These are phyloP conservation scores for Arthrinium puccinioides DNA, from an alignment of 2,329 filamentous ascomycete species.

Conservation along the genomic window DNA sequence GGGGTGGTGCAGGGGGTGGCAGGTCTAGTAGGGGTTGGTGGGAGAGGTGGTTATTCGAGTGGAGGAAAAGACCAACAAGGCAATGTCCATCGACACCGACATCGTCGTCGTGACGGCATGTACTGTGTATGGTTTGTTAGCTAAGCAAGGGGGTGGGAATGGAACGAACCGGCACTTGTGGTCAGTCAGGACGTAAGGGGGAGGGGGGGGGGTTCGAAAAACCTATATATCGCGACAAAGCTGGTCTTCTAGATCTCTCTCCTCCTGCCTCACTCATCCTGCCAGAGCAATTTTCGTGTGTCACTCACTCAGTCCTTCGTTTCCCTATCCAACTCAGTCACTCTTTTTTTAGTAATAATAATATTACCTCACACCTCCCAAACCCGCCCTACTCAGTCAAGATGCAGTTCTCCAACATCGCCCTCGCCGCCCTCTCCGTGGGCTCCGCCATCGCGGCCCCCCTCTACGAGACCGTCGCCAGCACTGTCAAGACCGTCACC, in stretches of 20 bases:
- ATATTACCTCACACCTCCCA: conserved; percentile 3
- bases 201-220: neutral
- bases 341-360: conserved; percentile 10
- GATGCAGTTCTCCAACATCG: conserved; percentile 25
- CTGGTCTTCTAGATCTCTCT: neutral
- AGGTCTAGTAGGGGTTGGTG: neutral
- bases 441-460: conserved; percentile 22
- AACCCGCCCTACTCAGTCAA: conserved; percentile 10
- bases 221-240: conserved; percentile 5
- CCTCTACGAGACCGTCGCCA: conserved; percentile 8
- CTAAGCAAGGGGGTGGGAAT: neutral
- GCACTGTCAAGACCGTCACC: conserved; percentile 3
- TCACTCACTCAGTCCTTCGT: conserved; percentile 16
- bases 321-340: conserved; percentile 15
- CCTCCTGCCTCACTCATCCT: conserved; percentile 9
- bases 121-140: neutral
- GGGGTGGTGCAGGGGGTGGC: too few species aligned
- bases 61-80: neutral
- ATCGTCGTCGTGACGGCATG: conserved; percentile 5
- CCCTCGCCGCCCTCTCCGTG: conserved; percentile 21
- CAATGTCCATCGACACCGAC: conserved; percentile 5
- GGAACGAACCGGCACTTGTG: neutral
- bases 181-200: neutral
- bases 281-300: conserved; percentile 13
- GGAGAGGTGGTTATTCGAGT: neutral